Evolutionary conservation across 352 stramenopile genomes (phyloP), one percentile per base, ranked within the genome.

Genomic region (Globisporangium okanoganense): DNA sequence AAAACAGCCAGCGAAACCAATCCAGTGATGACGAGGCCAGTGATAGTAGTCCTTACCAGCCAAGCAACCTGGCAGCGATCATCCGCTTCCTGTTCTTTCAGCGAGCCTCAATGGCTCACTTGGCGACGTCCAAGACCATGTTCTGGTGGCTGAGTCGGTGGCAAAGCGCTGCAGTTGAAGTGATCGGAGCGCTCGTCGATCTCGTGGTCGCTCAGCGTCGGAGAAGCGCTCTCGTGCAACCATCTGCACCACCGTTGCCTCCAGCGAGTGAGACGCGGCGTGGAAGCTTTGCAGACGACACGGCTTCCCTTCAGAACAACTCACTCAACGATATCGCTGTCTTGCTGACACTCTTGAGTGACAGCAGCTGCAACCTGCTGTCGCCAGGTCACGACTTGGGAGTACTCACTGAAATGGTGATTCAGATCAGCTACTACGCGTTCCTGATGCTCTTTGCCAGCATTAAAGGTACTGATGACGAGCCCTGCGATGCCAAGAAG

Each of bases 131-230:
- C 1, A 86, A 83, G 56, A 77, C 65, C 0, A 45, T 87, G 16
- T 41, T 88, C 38, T 89, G 82, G 82, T 90, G 78, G 78, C 58
- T 91, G 1, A 79, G 77, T 69, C 72, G 79, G 10, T 88, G 79
- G 79, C 75, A 91, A 20, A 66, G 72, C 47, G 72, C 78, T 10
- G 76, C 74, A 2, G 49, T 76, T 8, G 72, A 85, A 33, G 74
- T 88, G 0, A 47, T 87, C 3, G 62, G 61, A 4, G 58, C 59
- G 10, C 50, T 73, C 8, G 36, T 76, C 22, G 38, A 68, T 13
- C 36, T 41, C 13, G 31, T 65, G 9, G 12, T 33, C 1, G 25
- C 25, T 0, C 56, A 52, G 29, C 31, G 62, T 47, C 54, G 38
- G 0, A 48, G 45, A 3, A 14, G 14, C 10, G 38, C 43, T 18